phyloP scores from a whole-genome alignment of 305 asterid genomes.

The Stenogyne calaminthoides region DNA sequence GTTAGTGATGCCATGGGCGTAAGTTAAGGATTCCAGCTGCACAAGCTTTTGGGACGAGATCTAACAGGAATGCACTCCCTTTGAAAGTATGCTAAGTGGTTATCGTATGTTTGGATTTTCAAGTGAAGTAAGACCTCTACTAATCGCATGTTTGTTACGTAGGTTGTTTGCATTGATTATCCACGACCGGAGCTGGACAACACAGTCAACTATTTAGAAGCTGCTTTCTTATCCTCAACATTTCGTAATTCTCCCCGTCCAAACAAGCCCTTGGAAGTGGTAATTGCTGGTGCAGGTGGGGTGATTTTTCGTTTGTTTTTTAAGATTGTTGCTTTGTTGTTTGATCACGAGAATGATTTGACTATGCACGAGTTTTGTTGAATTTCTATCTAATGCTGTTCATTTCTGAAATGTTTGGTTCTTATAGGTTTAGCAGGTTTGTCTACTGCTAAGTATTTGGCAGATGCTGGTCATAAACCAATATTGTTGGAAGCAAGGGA shows the following conservation, averaged over 20 bases:
- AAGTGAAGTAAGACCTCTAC: slow-evolving; percentile 14
- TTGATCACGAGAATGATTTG: neutral
- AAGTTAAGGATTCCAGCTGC: slow-evolving; percentile 46
- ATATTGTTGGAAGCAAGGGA: slow-evolving; percentile 92
- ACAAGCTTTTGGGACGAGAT: slow-evolving; percentile 39
- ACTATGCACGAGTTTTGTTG: neutral
- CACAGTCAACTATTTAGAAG: slow-evolving; percentile 85
- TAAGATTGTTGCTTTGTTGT: neutral
- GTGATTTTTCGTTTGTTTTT: neutral
- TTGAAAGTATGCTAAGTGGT: slow-evolving; percentile 60
- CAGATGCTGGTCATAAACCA: slow-evolving; percentile 99
- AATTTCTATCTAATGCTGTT: slow-evolving; percentile 1
- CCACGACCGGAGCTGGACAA: slow-evolving; percentile 92
- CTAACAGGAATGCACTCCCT: slow-evolving; percentile 37
- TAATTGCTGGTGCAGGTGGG: slow-evolving; percentile 97
- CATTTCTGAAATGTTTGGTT: slow-evolving; percentile 23
- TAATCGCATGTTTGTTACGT: slow-evolving; percentile 28
- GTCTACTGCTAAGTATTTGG: slow-evolving; percentile 95
- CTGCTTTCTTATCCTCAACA: slow-evolving; percentile 44
- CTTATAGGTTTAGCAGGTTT: slow-evolving; percentile 90
- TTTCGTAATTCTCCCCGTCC: slow-evolving; percentile 75
- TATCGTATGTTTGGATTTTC: slow-evolving; percentile 1
- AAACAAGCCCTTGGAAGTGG: slow-evolving; percentile 74
- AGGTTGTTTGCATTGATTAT: slow-evolving; percentile 88
- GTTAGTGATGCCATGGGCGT: slow-evolving; percentile 62